phyloP scores from a whole-genome alignment of 2,329 filamentous ascomycete species.

The Ophiostoma sp. region DNA sequence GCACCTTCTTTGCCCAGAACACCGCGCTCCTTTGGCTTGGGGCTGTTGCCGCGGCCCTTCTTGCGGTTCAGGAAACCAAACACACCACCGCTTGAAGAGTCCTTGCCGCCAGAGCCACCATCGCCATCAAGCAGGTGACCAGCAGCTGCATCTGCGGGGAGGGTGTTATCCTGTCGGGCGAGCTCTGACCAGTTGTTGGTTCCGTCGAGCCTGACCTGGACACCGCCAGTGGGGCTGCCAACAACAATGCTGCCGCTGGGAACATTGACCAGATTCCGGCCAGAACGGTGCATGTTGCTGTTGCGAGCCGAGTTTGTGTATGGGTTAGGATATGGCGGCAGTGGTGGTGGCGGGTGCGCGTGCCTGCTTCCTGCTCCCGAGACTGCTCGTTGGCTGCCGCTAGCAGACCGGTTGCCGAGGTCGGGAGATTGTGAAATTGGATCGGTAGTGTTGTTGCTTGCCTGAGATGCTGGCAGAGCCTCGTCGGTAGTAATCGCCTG shows the following conservation, averaged over 20 bases:
- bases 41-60: conserved; percentile 83
- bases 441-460: conserved; percentile 27
- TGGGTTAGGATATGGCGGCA: conserved; percentile 46
- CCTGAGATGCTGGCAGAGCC: conserved; percentile 39
- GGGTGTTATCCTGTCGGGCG: conserved; percentile 73
- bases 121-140: conserved; percentile 45
- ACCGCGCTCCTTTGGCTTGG: conserved; percentile 88
- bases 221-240: conserved; percentile 72
- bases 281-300: conserved; percentile 17
- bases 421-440: conserved; percentile 10
- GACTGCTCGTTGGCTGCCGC: conserved; percentile 29
- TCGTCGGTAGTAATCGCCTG: conserved; percentile 52
- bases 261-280: conserved; percentile 33
- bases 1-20: conserved; percentile 94
- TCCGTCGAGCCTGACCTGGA: conserved; percentile 87
- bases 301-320: conserved; percentile 36
- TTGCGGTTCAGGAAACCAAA: conserved; percentile 85
- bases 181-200: conserved; percentile 80
- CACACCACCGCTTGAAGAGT: conserved; percentile 63
- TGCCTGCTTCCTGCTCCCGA: conserved; percentile 29
- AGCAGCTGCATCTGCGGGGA: conserved; percentile 61
- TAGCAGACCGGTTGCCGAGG: background rate
- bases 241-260: conserved; percentile 62
- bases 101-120: conserved; percentile 40
- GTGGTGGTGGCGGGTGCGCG: conserved; percentile 32